Conservation (phyloP, 768 basidiomycete species). For the Russula griseocarnosa region DNA sequence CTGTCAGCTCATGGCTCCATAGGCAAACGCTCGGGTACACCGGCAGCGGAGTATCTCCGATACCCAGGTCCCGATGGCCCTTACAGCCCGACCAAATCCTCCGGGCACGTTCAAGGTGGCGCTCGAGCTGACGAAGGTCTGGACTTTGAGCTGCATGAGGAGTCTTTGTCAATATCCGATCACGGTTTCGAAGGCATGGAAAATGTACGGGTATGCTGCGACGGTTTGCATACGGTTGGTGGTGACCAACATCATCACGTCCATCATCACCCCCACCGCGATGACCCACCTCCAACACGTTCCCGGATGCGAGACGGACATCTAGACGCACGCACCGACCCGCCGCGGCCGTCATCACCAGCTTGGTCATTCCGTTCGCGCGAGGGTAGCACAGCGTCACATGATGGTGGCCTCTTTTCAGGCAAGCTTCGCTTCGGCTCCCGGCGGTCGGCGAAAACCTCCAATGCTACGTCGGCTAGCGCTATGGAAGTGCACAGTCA, state of each 20-base stretch:
- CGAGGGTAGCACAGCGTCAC: slow-evolving; percentile 67
- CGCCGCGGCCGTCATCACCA: slow-evolving; percentile 65
- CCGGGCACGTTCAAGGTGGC: slow-evolving; percentile 36
- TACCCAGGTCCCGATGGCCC: slow-evolving; percentile 74
- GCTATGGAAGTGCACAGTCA: slow-evolving; percentile 20
- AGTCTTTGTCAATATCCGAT: slow-evolving; percentile 61
- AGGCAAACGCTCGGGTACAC: slow-evolving; percentile 84
- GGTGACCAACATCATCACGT: slow-evolving; percentile 54
- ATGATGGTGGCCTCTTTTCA: slow-evolving; percentile 67
- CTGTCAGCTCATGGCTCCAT: slow-evolving; percentile 69
- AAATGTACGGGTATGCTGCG: slow-evolving; percentile 91
- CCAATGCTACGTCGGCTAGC: slow-evolving; percentile 18
- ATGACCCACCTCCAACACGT: slow-evolving; percentile 33
- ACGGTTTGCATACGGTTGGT: slow-evolving; percentile 83
- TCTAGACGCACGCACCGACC: slow-evolving; percentile 49
- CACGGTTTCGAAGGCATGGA: slow-evolving; percentile 89
- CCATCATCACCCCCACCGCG: slow-evolving; percentile 40
- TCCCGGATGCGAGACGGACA: slow-evolving; percentile 46
- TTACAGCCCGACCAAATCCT: slow-evolving; percentile 67
- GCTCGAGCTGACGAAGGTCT: slow-evolving; percentile 55
- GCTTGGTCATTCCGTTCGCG: slow-evolving; percentile 85
- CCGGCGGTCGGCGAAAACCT: slow-evolving; percentile 48
- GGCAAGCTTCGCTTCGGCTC: slow-evolving; percentile 75
- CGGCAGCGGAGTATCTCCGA: slow-evolving; percentile 85
- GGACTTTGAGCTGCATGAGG: slow-evolving; percentile 82